Base-by-base conservation (phyloP, 1,284 basidiomycete species). In the Apiotrichum montevideense region DNA sequence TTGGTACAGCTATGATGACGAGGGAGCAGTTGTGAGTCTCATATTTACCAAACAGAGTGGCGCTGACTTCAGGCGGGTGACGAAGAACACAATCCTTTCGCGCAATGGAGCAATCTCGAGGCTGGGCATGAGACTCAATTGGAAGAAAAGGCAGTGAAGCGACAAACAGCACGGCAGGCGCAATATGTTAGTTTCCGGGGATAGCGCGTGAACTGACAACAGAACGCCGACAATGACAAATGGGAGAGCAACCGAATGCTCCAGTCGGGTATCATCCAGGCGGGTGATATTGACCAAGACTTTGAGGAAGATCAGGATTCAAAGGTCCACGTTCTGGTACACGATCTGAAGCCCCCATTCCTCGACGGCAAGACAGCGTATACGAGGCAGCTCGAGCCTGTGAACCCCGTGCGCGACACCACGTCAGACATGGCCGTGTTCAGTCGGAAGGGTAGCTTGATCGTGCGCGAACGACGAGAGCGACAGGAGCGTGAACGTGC, bases 211-310 rank as follows among this genome's bases (percentile, higher is more conserved):
- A 32, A 45, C 57, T 64, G 43, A 64, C 46, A 0, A 2, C 69
- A 93, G 88, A 97, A 97, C 66, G 90, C 90, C 29, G 96, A 99
- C 73, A 95, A 94, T 65, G 95, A 99, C 66, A 80, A 95, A 1
- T 99, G 96, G 96, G 96, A 98, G 79, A 89, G 88, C 6, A 98
- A 98, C 69, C 88, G 94, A 69, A 91, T 99, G 86, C 81, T 93
- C 10, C 92, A 90, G 0, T 97, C 94, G 11, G 96, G 96, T 68
- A 87, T 98, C 13, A 89, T 90, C 1, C 90, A 90, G 4, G 85
- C 89, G 35, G 87, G 85, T 61, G 81, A 85, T 10, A 82, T 98
- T 45, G 93, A 98, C 71, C 80, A 82, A 32, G 96, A 75, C 84
- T 92, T 81, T 85, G 91, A 96, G 67, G 93, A 95, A 69, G 91